Conservation (phyloP, 2,329 filamentous ascomycete genomes). For the Talaromyces funiculosus region DNA sequence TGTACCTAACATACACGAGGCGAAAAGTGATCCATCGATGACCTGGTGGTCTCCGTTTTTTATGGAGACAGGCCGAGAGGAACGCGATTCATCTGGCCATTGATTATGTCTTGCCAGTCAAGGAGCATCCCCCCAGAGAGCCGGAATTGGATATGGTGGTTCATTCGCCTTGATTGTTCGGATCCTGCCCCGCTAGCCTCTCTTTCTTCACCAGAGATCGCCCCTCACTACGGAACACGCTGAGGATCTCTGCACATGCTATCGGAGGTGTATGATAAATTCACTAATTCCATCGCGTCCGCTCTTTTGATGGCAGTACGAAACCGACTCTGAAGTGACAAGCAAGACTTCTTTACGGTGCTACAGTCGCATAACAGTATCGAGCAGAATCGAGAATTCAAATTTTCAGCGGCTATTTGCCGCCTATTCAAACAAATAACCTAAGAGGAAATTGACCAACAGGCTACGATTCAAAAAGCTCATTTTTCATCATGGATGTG, state of each 20-base stretch:
- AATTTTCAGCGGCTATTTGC: not conserved
- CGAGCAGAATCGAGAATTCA: not conserved
- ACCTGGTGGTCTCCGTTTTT: not conserved
- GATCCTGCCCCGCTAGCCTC: not conserved
- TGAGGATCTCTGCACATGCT: not conserved
- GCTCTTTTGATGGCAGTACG: not conserved
- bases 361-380: not conserved
- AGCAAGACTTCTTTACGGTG: not conserved
- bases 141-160: not conserved
- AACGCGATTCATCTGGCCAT: not conserved
- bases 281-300: not conserved
- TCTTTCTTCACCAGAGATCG: not conserved
- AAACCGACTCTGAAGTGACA: not conserved
- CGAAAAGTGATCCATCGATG: conserved; percentile 1
- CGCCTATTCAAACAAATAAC: not conserved
- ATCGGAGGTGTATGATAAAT: not conserved
- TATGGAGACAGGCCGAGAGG: not conserved
- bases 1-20: not conserved
- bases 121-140: not conserved
- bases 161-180: not conserved
- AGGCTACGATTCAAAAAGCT: not conserved
- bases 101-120: not conserved
- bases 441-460: not conserved
- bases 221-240: not conserved
- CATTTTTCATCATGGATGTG: not conserved